Evolutionary conservation across 306 rosid genomes (phyloP).

Genomic region (Vigna mungo): DNA sequence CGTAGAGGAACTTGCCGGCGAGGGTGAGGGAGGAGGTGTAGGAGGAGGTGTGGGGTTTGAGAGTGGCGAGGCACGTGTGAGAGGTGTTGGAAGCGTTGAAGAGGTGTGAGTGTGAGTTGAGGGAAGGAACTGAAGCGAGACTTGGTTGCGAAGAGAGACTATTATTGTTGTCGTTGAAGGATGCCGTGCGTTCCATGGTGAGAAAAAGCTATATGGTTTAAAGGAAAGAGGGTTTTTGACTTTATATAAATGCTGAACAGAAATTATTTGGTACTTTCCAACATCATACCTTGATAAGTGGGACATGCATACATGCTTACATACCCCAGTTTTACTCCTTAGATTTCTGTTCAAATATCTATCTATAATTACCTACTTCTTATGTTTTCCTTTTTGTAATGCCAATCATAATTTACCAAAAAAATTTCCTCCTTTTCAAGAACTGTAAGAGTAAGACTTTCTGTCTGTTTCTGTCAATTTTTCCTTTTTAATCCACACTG

Average conservation of each 20-base stretch:
- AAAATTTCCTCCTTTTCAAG: not conserved
- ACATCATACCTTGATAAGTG: not conserved
- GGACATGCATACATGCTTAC: not conserved
- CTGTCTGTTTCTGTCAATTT: too few relatives aligned
- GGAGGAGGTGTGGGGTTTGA: constrained; percentile 57
- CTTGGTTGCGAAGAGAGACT: constrained; percentile 60
- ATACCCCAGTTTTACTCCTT: too few relatives aligned
- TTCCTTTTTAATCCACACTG: too few relatives aligned
- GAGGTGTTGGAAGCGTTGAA: constrained; percentile 34
- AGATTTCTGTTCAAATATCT: not conserved
- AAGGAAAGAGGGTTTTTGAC: not conserved
- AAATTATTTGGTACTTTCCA: not conserved
- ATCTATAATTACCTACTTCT: not conserved
- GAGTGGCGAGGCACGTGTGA: constrained; percentile 64
- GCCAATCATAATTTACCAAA: not conserved
- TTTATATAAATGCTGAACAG: constrained; percentile 37
- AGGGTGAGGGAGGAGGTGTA: constrained; percentile 72
- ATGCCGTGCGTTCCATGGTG: constrained; percentile 61
- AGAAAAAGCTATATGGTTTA: not conserved
- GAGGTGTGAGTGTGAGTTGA: constrained; percentile 45
- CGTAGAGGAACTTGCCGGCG: constrained; percentile 65
- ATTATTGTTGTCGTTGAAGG: constrained; percentile 40
- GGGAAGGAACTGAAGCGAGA: constrained; percentile 66
- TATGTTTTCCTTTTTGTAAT: not conserved
- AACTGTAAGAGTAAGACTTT: not conserved